Conservation (phyloP, 768 basidiomycete genomes). For the Lyophyllum shimeji region DNA sequence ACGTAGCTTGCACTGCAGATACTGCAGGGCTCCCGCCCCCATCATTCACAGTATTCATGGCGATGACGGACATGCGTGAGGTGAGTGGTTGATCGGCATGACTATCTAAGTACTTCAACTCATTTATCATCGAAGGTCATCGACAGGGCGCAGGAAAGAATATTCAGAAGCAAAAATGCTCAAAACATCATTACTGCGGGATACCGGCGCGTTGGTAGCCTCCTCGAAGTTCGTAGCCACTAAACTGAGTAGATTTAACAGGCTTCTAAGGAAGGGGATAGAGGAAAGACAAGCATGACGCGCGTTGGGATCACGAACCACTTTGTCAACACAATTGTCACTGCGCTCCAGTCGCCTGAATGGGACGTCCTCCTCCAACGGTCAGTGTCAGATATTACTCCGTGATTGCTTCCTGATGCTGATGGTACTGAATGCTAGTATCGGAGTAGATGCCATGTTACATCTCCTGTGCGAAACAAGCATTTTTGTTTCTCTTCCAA, state of each 20-base stretch:
- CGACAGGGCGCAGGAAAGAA: constrained; percentile 55
- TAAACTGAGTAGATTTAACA: constrained; percentile 14
- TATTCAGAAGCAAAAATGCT: constrained; percentile 44
- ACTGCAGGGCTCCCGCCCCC: constrained; percentile 9
- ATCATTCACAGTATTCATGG: constrained; percentile 30
- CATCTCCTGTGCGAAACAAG: constrained; percentile 76
- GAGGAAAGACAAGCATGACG: constrained; percentile 37
- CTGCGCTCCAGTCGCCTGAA: constrained; percentile 58
- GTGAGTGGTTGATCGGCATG: constrained; percentile 29
- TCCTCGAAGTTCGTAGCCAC: neutral
- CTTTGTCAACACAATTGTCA: constrained; percentile 75
- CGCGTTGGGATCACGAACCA: constrained; percentile 52
- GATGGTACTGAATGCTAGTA: constrained; percentile 38
- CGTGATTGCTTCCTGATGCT: neutral
- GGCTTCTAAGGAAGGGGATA: constrained; percentile 33
- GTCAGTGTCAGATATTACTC: constrained; percentile 32
- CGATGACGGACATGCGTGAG: constrained; percentile 54
- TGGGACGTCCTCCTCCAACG: constrained; percentile 68
- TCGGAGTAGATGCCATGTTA: constrained; percentile 75
- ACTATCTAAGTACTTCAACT: neutral
- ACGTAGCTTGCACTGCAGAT: constrained; percentile 39
- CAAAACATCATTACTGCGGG: constrained; percentile 67
- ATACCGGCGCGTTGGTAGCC: constrained; percentile 55
- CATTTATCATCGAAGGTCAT: constrained; percentile 44
- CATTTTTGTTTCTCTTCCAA: constrained; percentile 75